Conservation (phyloP, 2,329 filamentous ascomycete genomes). For the Cladophialophora chaetospira region DNA sequence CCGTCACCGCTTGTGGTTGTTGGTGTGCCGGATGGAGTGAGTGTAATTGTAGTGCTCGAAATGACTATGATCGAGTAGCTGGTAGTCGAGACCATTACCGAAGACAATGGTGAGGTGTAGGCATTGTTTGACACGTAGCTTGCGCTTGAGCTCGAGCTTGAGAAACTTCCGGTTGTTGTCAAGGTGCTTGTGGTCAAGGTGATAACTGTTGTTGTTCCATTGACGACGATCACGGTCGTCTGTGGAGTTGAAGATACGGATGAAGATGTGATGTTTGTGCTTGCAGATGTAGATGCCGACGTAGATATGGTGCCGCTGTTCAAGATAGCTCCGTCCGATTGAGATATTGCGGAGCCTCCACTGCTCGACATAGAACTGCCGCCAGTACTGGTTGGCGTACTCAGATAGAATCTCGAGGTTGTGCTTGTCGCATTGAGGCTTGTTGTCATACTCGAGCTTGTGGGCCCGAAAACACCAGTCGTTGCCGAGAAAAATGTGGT, state of each 20-base stretch:
- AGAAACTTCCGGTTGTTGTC: conserved; percentile 6
- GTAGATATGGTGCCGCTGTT: conserved; percentile 14
- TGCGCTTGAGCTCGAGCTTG: not conserved
- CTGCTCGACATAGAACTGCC: conserved; percentile 1
- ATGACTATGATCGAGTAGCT: conserved; percentile 24
- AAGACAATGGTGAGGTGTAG: conserved; percentile 7
- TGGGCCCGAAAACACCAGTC: conserved; percentile 28
- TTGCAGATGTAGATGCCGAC: conserved; percentile 13
- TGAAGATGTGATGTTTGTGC: conserved; percentile 7
- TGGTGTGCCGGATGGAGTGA: conserved; percentile 1
- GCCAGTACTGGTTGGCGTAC: conserved; percentile 9
- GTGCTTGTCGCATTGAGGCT: conserved; percentile 1
- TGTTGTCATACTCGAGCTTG: conserved; percentile 8
- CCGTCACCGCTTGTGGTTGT: not conserved
- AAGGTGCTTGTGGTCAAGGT: conserved; percentile 6
- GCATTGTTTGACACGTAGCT: conserved; percentile 1
- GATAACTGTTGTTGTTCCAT: conserved; percentile 11
- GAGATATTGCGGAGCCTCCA: too few relatives aligned
- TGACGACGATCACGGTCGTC: conserved; percentile 14
- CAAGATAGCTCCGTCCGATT: conserved; percentile 1
- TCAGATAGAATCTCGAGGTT: conserved; percentile 13
- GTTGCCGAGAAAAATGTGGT: conserved; percentile 22
- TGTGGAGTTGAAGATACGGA: not conserved
- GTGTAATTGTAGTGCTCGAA: conserved; percentile 28
- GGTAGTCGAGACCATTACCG: conserved; percentile 1